A percentile compares a stretch with the other conserved stretches of the same genome.
phyloP scores from a whole-genome alignment of 1,139 yeast species.

The Meyerozyma elateridarum region DNA sequence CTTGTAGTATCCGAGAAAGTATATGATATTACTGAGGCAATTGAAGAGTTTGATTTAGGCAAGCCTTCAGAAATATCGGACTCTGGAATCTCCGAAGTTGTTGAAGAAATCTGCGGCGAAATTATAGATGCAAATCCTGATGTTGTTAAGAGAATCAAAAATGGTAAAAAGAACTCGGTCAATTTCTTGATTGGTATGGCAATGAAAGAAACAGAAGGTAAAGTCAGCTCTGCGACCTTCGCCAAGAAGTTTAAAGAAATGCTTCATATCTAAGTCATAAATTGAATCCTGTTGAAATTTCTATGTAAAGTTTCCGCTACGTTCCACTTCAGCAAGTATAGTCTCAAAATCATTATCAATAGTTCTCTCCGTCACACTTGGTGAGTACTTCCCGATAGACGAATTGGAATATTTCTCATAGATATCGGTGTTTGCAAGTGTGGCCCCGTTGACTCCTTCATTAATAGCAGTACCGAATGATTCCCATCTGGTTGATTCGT shows the following conservation, averaged over 20 bases:
- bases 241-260: conserved; percentile 37
- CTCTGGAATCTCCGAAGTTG: conserved; percentile 37
- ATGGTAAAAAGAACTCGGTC: conserved; percentile 61
- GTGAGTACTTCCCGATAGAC: neutral
- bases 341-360: neutral
- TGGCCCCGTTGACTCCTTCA: neutral
- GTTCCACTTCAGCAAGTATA: conserved; percentile 1
- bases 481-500: too few relatives aligned
- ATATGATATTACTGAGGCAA: conserved; percentile 32
- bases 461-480: neutral
- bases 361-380: neutral
- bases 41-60: conserved; percentile 53
- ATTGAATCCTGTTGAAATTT: neutral
- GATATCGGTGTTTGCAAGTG: neutral
- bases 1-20: conserved; percentile 46
- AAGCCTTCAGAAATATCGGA: conserved; percentile 26
- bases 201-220: conserved; percentile 74
- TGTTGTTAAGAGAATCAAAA: conserved; percentile 51
- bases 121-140: conserved; percentile 50
- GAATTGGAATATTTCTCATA: neutral
- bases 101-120: conserved; percentile 47
- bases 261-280: conserved; percentile 12
- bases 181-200: conserved; percentile 81
- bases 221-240: conserved; percentile 48
- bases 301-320: neutral